These are phyloP conservation scores for Plasmodium sp. DNA, from an alignment of 169 alveolate species.

Conservation along the genomic window DNA sequence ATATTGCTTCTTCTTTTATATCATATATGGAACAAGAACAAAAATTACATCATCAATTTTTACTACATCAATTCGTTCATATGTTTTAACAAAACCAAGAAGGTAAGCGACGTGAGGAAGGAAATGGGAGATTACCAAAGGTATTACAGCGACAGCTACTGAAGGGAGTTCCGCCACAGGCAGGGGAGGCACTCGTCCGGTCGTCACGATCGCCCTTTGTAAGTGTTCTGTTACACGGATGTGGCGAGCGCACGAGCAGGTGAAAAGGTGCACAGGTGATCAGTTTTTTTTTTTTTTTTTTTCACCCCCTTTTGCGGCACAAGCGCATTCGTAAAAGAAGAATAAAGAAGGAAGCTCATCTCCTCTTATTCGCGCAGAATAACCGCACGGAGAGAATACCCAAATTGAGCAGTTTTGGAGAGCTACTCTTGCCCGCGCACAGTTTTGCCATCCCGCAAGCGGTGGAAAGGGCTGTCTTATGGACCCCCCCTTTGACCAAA, in stretches of 20 bases:
- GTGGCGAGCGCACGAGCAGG: neutral
- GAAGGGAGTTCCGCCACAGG: neutral
- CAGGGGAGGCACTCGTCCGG: neutral
- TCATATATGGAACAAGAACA: slow-evolving; percentile 75
- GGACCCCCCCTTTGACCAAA: neutral
- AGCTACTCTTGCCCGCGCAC: neutral
- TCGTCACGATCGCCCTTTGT: neutral
- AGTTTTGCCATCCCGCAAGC: neutral
- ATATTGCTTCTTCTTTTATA: slow-evolving; percentile 59
- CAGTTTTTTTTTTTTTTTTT: neutral
- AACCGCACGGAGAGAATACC: neutral
- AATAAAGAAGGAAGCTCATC: neutral
- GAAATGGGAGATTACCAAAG: slow-evolving; percentile 53
- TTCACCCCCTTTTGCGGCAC: neutral
- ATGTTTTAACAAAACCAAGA: slow-evolving; percentile 55
- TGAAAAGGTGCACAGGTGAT: neutral
- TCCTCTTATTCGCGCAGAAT: neutral
- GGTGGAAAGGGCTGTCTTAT: neutral
- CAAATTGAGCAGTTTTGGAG: neutral
- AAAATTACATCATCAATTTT: slow-evolving; percentile 63
- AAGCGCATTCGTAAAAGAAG: neutral
- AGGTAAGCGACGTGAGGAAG: slow-evolving; percentile 34
- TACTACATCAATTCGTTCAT: slow-evolving; percentile 62
- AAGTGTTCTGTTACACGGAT: neutral
- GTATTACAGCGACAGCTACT: slow-evolving; percentile 46